Percentiles rank a stretch among this genome's conserved stretches.
These are phyloP conservation scores for Mitragyna speciosa DNA, from an alignment of 257 asterid genomes.

Conservation along the genomic window DNA sequence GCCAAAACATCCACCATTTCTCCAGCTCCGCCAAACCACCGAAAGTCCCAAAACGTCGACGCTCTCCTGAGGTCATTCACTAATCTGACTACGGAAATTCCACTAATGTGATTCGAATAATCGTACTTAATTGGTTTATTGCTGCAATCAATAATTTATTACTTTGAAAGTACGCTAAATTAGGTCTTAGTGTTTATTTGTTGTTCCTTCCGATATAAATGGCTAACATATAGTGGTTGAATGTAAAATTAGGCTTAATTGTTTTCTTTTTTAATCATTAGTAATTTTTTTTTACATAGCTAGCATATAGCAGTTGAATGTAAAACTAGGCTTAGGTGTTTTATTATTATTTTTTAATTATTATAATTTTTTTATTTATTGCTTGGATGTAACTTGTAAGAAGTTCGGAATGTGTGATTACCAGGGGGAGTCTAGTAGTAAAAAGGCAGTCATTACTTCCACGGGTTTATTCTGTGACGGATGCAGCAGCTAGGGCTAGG, in stretches of 20 bases:
- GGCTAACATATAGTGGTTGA: background rate
- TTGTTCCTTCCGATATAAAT: no score
- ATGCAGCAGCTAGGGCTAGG: constrained; percentile 58
- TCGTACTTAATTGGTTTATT: background rate
- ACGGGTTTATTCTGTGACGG: constrained; percentile 73
- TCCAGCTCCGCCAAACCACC: constrained; percentile 39
- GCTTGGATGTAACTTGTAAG: background rate
- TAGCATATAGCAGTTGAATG: background rate
- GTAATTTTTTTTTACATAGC: no score
- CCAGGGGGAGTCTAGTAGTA: constrained; percentile 82
- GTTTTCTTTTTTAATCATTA: background rate
- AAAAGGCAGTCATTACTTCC: constrained; percentile 86
- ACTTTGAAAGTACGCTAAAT: background rate
- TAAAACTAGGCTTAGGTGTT: background rate
- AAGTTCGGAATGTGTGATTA: constrained; percentile 2
- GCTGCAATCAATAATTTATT: background rate
- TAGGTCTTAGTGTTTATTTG: background rate
- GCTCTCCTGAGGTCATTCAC: constrained; percentile 62
- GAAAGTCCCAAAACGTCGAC: constrained; percentile 62
- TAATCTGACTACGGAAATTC: background rate
- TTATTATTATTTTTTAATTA: no score
- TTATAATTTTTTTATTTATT: background rate
- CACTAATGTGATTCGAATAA: background rate
- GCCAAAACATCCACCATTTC: constrained; percentile 31
- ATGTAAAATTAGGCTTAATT: background rate